Percentiles rank a stretch among this genome's conserved stretches.
Conservation (phyloP, 148 eudicot genomes). For the Rhododendron ferrugineum region DNA sequence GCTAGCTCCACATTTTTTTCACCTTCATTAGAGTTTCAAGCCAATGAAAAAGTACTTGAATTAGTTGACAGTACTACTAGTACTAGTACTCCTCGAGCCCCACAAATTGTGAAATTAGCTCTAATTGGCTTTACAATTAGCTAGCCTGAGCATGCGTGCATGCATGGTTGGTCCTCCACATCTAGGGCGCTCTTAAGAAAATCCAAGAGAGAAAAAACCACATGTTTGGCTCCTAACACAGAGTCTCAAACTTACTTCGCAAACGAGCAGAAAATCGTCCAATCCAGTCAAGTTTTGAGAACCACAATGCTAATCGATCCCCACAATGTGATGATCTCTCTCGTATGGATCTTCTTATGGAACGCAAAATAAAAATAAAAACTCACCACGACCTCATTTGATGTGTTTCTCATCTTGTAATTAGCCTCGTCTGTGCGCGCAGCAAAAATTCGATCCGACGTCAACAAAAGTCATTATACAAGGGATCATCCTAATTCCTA, state of each 20-base stretch:
- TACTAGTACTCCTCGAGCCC: neutral
- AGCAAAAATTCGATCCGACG: neutral
- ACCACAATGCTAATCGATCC: no score
- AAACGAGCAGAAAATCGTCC: no score
- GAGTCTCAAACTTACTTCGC: no score
- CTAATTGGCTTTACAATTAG: neutral
- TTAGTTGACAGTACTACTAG: neutral
- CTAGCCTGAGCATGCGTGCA: neutral
- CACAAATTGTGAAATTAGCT: neutral
- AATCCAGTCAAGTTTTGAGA: no score
- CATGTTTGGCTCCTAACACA: neutral
- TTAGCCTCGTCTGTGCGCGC: neutral
- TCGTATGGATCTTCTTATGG: no score
- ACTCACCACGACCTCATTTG: no score
- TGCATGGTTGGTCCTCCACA: neutral
- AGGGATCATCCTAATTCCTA: neutral
- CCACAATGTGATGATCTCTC: no score
- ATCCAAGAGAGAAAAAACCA: neutral
- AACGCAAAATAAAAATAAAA: no score
- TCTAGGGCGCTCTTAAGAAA: neutral
- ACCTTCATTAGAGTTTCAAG: no score
- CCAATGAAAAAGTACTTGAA: neutral
- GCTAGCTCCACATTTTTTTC: no score
- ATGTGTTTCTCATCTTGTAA: no score
- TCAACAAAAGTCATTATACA: neutral